These are phyloP conservation scores for Herpotrichia juniperi DNA, from an alignment of 2,329 filamentous ascomycete species.

Conservation along the genomic window DNA sequence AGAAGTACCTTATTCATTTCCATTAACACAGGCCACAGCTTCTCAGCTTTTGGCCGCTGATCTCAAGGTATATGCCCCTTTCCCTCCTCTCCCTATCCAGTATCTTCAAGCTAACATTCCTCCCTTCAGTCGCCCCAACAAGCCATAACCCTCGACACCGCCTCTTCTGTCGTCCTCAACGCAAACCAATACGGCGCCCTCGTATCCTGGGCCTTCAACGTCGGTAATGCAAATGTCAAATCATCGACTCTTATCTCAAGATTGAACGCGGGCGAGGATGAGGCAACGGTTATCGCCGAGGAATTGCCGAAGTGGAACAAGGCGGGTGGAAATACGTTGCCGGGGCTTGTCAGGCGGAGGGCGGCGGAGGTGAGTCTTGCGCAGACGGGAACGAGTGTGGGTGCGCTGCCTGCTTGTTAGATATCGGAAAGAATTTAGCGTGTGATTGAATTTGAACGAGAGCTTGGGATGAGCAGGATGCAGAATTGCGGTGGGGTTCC, in stretches of 20 bases:
- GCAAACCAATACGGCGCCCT: conserved; percentile 61
- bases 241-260: conserved; percentile 50
- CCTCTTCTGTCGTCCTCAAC: conserved; percentile 48
- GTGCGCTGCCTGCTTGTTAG: conserved; percentile 20
- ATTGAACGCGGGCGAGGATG: conserved; percentile 53
- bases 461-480: too few species aligned
- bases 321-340: conserved; percentile 47
- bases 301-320: conserved; percentile 59
- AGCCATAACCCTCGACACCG: conserved; percentile 24
- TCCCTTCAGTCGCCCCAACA: conserved; percentile 19
- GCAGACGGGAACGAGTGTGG: conserved; percentile 24
- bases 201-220: conserved; percentile 60
- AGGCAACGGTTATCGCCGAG: conserved; percentile 49
- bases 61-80: conserved; percentile 34
- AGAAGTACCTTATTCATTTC: conserved; percentile 55
- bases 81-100: neutral
- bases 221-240: conserved; percentile 52
- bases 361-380: conserved; percentile 54
- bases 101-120: conserved; percentile 2
- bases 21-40: conserved; percentile 50
- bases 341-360: conserved; percentile 51
- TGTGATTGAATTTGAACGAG: too few species aligned
- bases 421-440: neutral
- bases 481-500: too few species aligned
- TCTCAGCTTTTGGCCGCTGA: conserved; percentile 50